These are phyloP conservation scores for Cordyceps cicadae DNA, from an alignment of 2,329 filamentous ascomycete species.

Conservation along the genomic window DNA sequence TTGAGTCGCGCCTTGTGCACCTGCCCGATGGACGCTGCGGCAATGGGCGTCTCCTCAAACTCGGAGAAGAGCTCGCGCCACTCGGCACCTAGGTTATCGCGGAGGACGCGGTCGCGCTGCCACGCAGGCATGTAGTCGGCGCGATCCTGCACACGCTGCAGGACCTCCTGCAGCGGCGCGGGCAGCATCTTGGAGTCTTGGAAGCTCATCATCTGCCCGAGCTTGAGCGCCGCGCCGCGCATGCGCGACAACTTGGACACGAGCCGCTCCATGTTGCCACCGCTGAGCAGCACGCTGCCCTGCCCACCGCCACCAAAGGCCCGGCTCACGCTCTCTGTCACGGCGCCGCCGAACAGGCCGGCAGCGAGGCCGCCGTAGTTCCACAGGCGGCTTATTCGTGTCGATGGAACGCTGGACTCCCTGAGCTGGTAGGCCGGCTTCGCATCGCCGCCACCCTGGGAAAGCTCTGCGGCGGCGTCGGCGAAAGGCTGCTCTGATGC, in stretches of 20 bases:
- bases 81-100: conserved; percentile 66
- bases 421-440: conserved; percentile 58
- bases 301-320: conserved; percentile 58
- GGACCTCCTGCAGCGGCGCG: conserved; percentile 73
- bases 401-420: conserved; percentile 85
- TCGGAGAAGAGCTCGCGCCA: conserved; percentile 78
- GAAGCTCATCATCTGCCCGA: conserved; percentile 97
- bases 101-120: conserved; percentile 79
- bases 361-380: conserved; percentile 91
- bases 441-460: neutral
- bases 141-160: conserved; percentile 90
- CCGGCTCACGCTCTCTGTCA: conserved; percentile 76
- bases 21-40: conserved; percentile 93
- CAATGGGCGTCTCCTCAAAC: conserved; percentile 88
- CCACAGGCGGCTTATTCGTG: conserved; percentile 79
- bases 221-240: conserved; percentile 92
- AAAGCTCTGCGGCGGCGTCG: neutral
- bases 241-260: conserved; percentile 91
- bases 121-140: conserved; percentile 97
- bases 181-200: conserved; percentile 96
- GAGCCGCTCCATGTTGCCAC: conserved; percentile 84
- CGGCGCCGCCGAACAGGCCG: conserved; percentile 88
- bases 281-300: conserved; percentile 80
- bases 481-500: neutral
- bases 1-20: conserved; percentile 80